These are phyloP conservation scores for Tylopilus vinaceipallidus DNA, from an alignment of 768 basidiomycete species.

Conservation along the genomic window DNA sequence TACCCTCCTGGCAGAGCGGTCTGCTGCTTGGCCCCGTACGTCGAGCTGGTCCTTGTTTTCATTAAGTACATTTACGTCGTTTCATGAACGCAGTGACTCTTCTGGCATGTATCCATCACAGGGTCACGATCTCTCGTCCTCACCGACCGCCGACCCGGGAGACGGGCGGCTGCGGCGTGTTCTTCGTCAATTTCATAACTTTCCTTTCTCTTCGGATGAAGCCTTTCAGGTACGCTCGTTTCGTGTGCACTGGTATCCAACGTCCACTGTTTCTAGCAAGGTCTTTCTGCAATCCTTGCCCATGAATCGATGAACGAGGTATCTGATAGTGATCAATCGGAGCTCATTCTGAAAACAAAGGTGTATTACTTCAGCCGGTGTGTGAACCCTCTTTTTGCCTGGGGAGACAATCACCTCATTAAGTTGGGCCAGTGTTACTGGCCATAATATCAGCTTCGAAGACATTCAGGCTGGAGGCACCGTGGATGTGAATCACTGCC, in stretches of 20 bases:
- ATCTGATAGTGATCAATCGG: slow-evolving; percentile 41
- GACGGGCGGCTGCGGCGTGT: slow-evolving; percentile 20
- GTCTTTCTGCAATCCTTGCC: slow-evolving; percentile 54
- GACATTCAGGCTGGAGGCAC: slow-evolving; percentile 19
- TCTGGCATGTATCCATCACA: slow-evolving; percentile 19
- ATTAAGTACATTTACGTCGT: slow-evolving; percentile 17
- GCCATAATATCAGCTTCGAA: slow-evolving; percentile 28
- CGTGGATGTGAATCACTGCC: slow-evolving; percentile 11
- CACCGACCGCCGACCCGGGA: slow-evolving; percentile 11
- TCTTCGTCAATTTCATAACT: slow-evolving; percentile 36
- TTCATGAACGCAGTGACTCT: not conserved
- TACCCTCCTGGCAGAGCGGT: too few relatives aligned
- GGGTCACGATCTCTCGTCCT: slow-evolving; percentile 10
- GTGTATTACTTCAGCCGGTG: slow-evolving; percentile 76
- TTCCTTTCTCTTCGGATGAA: slow-evolving; percentile 57
- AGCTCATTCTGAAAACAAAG: slow-evolving; percentile 50
- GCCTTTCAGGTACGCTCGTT: slow-evolving; percentile 53
- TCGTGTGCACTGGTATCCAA: not conserved
- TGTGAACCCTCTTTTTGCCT: slow-evolving; percentile 20
- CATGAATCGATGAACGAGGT: slow-evolving; percentile 37
- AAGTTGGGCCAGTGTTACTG: slow-evolving; percentile 29
- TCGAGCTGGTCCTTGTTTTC: not conserved
- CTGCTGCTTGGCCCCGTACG: not conserved
- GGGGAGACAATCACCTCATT: slow-evolving; percentile 29
- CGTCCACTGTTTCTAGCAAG: slow-evolving; percentile 47